phyloP scores from a whole-genome alignment of 768 basidiomycete species.

The Daedaleopsis sinensis region DNA sequence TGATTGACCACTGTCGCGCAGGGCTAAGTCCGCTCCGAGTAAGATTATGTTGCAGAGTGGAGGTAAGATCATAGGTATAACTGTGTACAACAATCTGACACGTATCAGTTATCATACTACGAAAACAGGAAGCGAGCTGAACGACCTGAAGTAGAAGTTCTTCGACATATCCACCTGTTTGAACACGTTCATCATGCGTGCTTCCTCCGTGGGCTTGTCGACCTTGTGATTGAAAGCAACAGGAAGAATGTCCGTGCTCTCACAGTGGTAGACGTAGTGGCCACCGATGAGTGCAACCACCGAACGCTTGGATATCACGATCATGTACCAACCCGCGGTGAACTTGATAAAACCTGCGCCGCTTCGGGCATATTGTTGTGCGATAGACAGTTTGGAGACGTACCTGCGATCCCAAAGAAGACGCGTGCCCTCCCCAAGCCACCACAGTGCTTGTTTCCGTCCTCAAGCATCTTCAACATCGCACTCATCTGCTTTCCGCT shows the following conservation, averaged over 20 bases:
- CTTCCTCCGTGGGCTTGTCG: constrained; percentile 88
- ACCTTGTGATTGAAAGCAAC: constrained; percentile 79
- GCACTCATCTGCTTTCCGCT: constrained; percentile 87
- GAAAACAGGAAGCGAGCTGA: background rate
- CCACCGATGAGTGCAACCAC: constrained; percentile 94
- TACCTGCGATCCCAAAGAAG: constrained; percentile 86
- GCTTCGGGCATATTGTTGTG: background rate
- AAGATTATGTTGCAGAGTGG: constrained; percentile 92
- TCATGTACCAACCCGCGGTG: constrained; percentile 96
- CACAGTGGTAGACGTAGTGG: constrained; percentile 96
- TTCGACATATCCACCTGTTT: constrained; percentile 98
- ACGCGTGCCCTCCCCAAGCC: constrained; percentile 79
- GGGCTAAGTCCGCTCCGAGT: constrained; percentile 52
- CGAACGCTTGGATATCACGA: constrained; percentile 86
- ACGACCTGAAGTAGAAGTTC: constrained; percentile 96
- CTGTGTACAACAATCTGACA: constrained; percentile 39
- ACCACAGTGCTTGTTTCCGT: constrained; percentile 88
- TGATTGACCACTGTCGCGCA: constrained; percentile 65
- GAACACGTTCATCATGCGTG: constrained; percentile 86
- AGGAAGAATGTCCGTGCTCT: constrained; percentile 83
- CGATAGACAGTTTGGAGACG: constrained; percentile 16
- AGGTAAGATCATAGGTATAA: constrained; percentile 96
- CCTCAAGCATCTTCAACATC: constrained; percentile 93
- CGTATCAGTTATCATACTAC: constrained; percentile 6
- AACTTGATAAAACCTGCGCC: constrained; percentile 85